These are phyloP conservation scores for Simmondsia chinensis DNA, from an alignment of 148 eudicot genomes.

Conservation along the genomic window DNA sequence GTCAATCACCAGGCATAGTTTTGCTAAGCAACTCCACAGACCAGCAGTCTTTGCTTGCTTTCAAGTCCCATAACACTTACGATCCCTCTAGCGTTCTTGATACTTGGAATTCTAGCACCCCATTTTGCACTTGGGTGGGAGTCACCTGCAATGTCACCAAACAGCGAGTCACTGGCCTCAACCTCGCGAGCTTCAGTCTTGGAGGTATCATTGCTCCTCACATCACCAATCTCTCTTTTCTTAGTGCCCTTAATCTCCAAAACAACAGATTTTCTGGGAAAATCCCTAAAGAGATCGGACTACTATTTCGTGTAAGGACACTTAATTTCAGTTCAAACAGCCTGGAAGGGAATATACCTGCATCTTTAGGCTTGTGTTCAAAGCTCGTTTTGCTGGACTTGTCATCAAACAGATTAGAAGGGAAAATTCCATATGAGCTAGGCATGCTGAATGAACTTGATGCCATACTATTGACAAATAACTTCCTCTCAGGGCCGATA, in stretches of 20 bases:
- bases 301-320: constrained; percentile 8
- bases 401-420: constrained; percentile 7
- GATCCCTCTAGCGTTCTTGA: constrained; percentile 9
- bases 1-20: too few relatives aligned
- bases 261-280: constrained; percentile 10
- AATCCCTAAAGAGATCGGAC: constrained; percentile 12
- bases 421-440: constrained; percentile 13
- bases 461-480: neutral
- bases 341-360: constrained; percentile 14
- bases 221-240: constrained; percentile 19
- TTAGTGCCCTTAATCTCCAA: constrained; percentile 7
- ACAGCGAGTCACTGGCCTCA: constrained; percentile 14
- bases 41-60: constrained; percentile 7
- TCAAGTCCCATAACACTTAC: constrained; percentile 7
- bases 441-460: constrained; percentile 16
- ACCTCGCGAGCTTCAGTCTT: constrained; percentile 9
- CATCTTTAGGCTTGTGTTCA: constrained; percentile 6
- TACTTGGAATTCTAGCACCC: constrained; percentile 4
- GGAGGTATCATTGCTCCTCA: constrained; percentile 14
- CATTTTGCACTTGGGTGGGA: constrained; percentile 15
- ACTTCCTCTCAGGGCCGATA: constrained; percentile 12
- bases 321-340: constrained; percentile 9
- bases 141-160: constrained; percentile 6
- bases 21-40: constrained; percentile 13
- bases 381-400: constrained; percentile 7